Base-by-base conservation (phyloP, 2,329 filamentous ascomycete species). In the Penicillium janthinellum region DNA sequence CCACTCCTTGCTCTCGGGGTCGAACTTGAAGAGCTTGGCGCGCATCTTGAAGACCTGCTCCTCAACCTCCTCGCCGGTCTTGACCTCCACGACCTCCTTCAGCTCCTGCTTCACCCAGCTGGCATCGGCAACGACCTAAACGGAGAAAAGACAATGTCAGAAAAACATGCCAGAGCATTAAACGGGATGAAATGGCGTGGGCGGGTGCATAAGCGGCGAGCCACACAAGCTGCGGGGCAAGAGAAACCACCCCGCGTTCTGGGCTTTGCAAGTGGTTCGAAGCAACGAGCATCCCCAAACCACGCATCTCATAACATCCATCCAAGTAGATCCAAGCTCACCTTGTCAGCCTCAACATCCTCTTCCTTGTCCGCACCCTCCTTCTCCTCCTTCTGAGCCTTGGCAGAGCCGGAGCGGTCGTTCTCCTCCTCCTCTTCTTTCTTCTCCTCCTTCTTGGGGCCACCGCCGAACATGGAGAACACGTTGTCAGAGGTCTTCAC, bases 11-110 rank as follows among this genome's bases (percentile, higher is more conserved):
- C 85, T 87, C 56, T 96, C 92, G 71, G 90, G 87, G 80, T 96
- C 89, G 78, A 98, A 99, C 83, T 93, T 94, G 89, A 99, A 99
- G 67, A 99, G 90, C 87, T 99, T 99, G 75, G 95, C 95, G 73
- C 95, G 91, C 94, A 98, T 97, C 89, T 98, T 98, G 88, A 98
- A 99, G 41, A 88, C 84, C 83, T 96, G 91, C 83, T 98, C 93
- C 84, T 99, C 95, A 48, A 89, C 87, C 84, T 99, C 95, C 82
- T 99, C 95, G 82, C 97, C 96, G 79, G 95, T 98, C 86, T 96
- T 96, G 75, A 87, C 90, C 75, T 98, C 94, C 72, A 98, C 90
- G 83, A 96, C 95, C 84, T 99, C 92, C 64, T 94, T 98, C 75
- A 99, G 85, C 81, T 88, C 93, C 74, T 96, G 91, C 70, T 99